Conservation (phyloP, 2,329 filamentous ascomycete species). For the Endocalyx cinctus region DNA sequence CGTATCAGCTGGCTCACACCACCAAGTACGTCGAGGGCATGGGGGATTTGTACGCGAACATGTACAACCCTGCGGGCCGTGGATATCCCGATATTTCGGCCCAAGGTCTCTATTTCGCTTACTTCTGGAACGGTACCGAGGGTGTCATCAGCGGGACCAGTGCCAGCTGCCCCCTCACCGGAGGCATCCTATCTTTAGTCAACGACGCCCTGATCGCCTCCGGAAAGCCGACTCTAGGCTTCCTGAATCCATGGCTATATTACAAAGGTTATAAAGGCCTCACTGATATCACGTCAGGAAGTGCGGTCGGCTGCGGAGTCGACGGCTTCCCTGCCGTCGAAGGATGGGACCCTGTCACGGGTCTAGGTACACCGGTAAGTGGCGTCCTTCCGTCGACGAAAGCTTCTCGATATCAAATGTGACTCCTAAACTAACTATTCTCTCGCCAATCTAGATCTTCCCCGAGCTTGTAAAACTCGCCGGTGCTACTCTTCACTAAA, state of each 20-base stretch:
- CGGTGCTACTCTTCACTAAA: too few species aligned
- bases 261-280: conserved; percentile 27
- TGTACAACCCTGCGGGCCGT: conserved; percentile 40
- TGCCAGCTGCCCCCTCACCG: conserved; percentile 51
- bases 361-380: conserved; percentile 29
- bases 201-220: conserved; percentile 55
- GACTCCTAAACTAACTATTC: too few species aligned
- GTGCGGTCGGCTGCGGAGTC: conserved; percentile 32
- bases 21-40: conserved; percentile 34
- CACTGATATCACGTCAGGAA: conserved; percentile 35
- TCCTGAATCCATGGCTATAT: conserved; percentile 42
- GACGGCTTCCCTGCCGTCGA: conserved; percentile 21
- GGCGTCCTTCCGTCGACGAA: too few species aligned
- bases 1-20: conserved; percentile 36
- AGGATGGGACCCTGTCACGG: conserved; percentile 33
- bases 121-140: conserved; percentile 30
- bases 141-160: conserved; percentile 44
- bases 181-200: conserved; percentile 54
- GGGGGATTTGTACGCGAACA: conserved; percentile 36
- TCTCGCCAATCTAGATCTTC: too few species aligned
- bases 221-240: conserved; percentile 39
- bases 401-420: too few species aligned
- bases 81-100: conserved; percentile 41
- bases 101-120: conserved; percentile 24
- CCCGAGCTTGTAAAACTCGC: too few species aligned